Base-by-base conservation (phyloP, 2,329 filamentous ascomycete genomes). In the Aspergillus puulaauensis region DNA sequence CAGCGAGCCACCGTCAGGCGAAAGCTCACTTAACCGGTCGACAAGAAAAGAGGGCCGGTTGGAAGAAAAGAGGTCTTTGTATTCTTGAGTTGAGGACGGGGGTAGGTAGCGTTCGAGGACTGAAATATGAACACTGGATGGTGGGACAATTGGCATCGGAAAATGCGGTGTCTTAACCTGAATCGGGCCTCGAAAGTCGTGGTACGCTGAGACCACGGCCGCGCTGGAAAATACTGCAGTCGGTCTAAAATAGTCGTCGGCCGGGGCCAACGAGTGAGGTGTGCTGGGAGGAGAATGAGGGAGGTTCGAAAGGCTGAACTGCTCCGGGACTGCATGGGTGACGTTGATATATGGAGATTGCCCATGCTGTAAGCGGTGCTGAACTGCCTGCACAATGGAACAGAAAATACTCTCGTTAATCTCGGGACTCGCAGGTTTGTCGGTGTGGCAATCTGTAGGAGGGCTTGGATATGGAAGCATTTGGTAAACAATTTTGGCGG, bases 91-190 rank as follows among this genome's bases (percentile, higher is more conserved):
- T 21, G 80, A 85, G 0, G 83, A 80, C 2, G 86, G 85, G 17
- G 86, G 86, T n/a, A 88, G 84, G 68, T 86, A 88, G 39, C 86
- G 82, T 71, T 88, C 86, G 4, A 88, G 78, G 12, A 87, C 77
- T 2, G 84, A 83, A 41, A 87, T 75, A 54, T 87, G 80, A 60
- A 87, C 83, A 50, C 81, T 84, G 17, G 79, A 80, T 0, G 85
- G 85, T 6, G 84, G 82, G 1, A 86, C 85, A 44, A 86, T 79
- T 2, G 84, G 83, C 55, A 80, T 76, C 11, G 83, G 83, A 12
- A 79, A 81, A 44, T 80, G 77, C n/a, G 72, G 61, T 41, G 69
- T 53, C n/a, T 69, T 68, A 14, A 65, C 60, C 52, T 69, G 69
- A 8, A 81, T 77, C 4, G 80, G 70, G 17, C 80, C 76, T 6